A percentile compares a stretch with the other conserved stretches of the same genome.
Evolutionary conservation across 148 eudicot species (phyloP).

Genomic region (Chenopodium formosanum): DNA sequence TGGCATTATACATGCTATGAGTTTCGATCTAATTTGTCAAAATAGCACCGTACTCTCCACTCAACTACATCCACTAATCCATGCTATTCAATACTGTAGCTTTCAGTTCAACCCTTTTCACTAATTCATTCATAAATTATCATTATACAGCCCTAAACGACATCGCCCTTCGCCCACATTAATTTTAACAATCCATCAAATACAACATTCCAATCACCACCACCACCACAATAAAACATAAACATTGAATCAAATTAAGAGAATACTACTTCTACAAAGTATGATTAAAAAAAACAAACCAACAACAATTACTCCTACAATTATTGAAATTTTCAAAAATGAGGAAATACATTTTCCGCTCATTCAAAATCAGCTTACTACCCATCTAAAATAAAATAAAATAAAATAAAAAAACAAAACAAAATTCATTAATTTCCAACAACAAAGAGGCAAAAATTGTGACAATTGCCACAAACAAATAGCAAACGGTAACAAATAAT

Average conservation of each 20-base stretch:
- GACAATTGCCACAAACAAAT: not conserved
- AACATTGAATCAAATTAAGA: not conserved
- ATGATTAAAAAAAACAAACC: no score
- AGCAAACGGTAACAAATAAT: not conserved
- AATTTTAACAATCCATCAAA: not conserved
- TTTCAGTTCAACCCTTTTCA: not conserved
- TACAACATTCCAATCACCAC: not conserved
- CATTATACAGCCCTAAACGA: not conserved
- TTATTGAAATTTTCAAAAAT: no score
- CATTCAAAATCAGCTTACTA: not conserved
- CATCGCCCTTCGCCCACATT: not conserved
- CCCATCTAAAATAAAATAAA: not conserved
- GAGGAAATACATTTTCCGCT: not conserved
- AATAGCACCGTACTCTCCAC: not conserved
- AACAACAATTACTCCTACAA: not conserved
- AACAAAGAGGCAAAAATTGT: not conserved
- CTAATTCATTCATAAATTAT: not conserved
- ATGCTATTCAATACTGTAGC: not conserved
- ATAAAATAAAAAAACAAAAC: not conserved
- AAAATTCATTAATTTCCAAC: not conserved
- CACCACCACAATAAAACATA: not conserved
- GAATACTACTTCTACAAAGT: not conserved
- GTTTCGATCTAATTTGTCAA: not conserved
- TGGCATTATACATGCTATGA: not conserved
- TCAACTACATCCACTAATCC: not conserved